A percentile compares a stretch with the other conserved stretches of the same genome.
Conservation (phyloP, 176 grass and related monocot genomes). For the Typha latifolia region DNA sequence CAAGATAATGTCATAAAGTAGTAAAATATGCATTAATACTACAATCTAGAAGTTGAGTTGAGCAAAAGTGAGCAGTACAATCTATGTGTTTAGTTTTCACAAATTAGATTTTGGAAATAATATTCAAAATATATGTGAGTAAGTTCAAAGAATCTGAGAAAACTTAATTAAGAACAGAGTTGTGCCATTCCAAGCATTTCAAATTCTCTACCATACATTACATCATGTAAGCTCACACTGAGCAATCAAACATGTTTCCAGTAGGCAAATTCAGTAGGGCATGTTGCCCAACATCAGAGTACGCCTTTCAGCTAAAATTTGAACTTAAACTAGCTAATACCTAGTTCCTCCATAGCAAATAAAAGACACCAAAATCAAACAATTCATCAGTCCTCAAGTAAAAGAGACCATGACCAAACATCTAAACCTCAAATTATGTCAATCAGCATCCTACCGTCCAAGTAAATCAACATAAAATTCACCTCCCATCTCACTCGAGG, state of each 20-base stretch:
- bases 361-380: not conserved
- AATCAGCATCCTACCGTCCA: not conserved
- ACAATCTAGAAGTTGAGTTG: not conserved
- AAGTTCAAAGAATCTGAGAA: not conserved
- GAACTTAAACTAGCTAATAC: constrained; percentile 1
- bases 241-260: not conserved
- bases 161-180: not conserved
- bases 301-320: not conserved
- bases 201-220: not conserved
- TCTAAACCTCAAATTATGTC: not conserved
- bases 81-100: too few relatives aligned
- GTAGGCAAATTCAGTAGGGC: not conserved
- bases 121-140: not conserved
- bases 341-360: not conserved
- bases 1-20: not conserved
- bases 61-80: not conserved
- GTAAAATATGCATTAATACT: not conserved
- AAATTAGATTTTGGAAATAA: not conserved
- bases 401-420: not conserved
- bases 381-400: not conserved
- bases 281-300: not conserved
- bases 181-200: not conserved
- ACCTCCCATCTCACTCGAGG: not conserved
- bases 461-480: not conserved
- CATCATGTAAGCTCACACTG: not conserved